A percentile compares a stretch with the other conserved stretches of the same genome.
Conservation (phyloP, 179 eudicot species). For the Drosera spatulata region DNA sequence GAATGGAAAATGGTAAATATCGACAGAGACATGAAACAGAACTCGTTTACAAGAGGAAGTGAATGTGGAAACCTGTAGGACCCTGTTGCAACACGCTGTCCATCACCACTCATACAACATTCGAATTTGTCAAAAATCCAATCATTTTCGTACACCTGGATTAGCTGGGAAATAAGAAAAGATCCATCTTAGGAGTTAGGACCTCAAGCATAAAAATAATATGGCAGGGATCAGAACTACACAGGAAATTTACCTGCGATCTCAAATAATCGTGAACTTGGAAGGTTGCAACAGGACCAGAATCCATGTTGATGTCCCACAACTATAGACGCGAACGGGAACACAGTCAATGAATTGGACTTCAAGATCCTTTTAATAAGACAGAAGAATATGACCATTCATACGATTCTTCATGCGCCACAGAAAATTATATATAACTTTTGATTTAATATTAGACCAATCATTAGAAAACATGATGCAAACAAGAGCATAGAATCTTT, state of each 20-base stretch:
- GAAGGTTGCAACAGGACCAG: constrained; percentile 16
- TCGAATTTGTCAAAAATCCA: constrained; percentile 15
- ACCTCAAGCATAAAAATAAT: not conserved
- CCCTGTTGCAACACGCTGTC: constrained; percentile 14
- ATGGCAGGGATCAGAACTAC: not conserved
- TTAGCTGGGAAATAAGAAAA: constrained; percentile 7
- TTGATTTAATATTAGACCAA: too few species aligned
- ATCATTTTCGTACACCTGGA: constrained; percentile 13
- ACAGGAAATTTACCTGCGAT: constrained; percentile 8
- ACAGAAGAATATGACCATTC: too few species aligned
- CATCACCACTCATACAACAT: constrained; percentile 15
- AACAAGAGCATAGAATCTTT: too few species aligned
- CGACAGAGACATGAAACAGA: too few species aligned
- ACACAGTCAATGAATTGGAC: not conserved
- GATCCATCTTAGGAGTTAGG: not conserved
- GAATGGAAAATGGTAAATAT: not conserved
- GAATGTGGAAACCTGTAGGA: constrained; percentile 10
- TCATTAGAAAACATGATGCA: too few species aligned
- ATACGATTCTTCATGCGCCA: too few species aligned
- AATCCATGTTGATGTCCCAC: constrained; percentile 17
- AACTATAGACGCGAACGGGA: constrained; percentile 4
- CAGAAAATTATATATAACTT: too few species aligned
- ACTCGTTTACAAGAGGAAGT: not conserved
- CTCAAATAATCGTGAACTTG: constrained; percentile 15
- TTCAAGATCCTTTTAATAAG: not conserved